Conservation (phyloP, 768 basidiomycete genomes). For the Daedaleopsis sinensis region DNA sequence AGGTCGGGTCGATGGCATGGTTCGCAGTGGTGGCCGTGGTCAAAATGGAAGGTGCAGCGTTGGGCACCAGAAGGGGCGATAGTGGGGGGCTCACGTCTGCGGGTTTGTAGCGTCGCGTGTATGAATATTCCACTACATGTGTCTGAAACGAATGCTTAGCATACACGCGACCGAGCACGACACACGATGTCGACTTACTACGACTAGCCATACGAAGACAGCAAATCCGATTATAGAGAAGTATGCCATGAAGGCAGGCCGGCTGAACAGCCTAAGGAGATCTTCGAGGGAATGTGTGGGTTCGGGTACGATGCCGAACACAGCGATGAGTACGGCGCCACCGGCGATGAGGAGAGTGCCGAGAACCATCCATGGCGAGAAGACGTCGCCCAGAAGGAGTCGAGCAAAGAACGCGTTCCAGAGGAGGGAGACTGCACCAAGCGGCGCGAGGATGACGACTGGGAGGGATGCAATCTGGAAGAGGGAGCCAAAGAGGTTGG, state of each 20-base stretch:
- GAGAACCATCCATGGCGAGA: slow-evolving; percentile 83
- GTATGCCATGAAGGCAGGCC: slow-evolving; percentile 80
- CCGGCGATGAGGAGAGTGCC: slow-evolving; percentile 87
- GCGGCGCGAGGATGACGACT: slow-evolving; percentile 91
- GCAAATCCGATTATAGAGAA: slow-evolving; percentile 70
- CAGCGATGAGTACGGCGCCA: slow-evolving; percentile 86
- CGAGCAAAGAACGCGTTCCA: slow-evolving; percentile 95
- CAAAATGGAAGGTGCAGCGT: slow-evolving; percentile 37
- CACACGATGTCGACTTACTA: slow-evolving; percentile 50
- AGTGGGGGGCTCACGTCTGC: slow-evolving; percentile 37
- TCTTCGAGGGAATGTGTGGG: slow-evolving; percentile 85
- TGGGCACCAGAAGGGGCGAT: slow-evolving; percentile 41
- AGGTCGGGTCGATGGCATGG: slow-evolving; percentile 28
- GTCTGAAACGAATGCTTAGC: slow-evolving; percentile 51
- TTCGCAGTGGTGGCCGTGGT: slow-evolving; percentile 36
- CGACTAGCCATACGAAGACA: slow-evolving; percentile 59
- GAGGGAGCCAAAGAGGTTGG: slow-evolving; percentile 85
- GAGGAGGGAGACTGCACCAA: slow-evolving; percentile 89
- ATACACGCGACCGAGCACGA: not conserved
- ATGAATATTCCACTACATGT: slow-evolving; percentile 69
- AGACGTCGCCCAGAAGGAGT: slow-evolving; percentile 81
- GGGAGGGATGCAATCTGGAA: slow-evolving; percentile 94
- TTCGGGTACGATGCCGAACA: slow-evolving; percentile 92
- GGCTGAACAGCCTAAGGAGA: slow-evolving; percentile 71
- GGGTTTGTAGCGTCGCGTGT: slow-evolving; percentile 41